Evolutionary conservation across 345 rosid species (phyloP), one percentile per base, ranked within the genome.

Genomic region (Leavenworthia alabamica): DNA sequence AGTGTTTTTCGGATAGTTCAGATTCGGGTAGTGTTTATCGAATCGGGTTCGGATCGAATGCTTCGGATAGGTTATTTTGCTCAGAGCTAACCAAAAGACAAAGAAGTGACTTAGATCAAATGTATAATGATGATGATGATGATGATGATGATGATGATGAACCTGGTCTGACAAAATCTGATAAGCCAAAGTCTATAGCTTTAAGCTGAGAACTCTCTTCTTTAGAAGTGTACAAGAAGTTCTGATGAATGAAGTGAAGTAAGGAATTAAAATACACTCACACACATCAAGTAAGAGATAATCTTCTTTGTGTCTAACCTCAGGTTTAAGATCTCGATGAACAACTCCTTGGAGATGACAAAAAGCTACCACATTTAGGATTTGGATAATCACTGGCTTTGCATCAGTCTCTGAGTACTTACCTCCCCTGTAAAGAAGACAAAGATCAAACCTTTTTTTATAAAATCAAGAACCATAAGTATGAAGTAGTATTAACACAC

Each of bases 291-390:
- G 2, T 17, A 48, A 7, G 4, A 50, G 14, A 37, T 44, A 45
- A 36, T 33, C 19, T 20, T 45, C 49, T 53, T 24, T 7, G 4
- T 14, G 49, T 42, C 60, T 73, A 68, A 86, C 99, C 97, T 93
- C 99, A 63, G 95, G 97, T 78, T 93, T 93, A 64, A 93, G 88
- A 69, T 89, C 99, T 68, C 97, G 79, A 68, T 93, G 99, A 74
- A 87, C 96, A 67, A 93, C 96, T 22, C 97, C 99, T 60, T 87
- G 99, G 42, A 93, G 88, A 80, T 93, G 99, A 77, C 89, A 93
- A 70, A 85, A 93, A 27, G 97, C 83, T 55, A 89, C 96, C 62
- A 89, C 82, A 51, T 78, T 79, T 20, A 93, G 82, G 70, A 93
- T 87, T 68, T 89, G 99, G 67, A 78, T 79, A 77, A 93, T 51